Percentiles rank a stretch among this genome's conserved stretches.
Evolutionary conservation across 306 rosid genomes (phyloP).

Genomic region (Quercus ilex): DNA sequence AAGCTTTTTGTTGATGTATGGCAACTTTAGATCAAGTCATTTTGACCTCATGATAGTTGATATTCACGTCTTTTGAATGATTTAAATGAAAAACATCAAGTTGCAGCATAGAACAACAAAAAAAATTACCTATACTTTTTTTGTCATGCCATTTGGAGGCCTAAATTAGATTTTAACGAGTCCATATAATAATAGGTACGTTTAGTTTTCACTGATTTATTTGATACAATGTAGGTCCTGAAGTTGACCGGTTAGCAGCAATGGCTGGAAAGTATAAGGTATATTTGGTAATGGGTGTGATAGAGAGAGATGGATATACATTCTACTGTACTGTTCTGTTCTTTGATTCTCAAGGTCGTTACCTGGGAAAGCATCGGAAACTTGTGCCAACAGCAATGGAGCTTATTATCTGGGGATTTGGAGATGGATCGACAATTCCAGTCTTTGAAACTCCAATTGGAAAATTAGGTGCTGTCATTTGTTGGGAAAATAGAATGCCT

Average conservation of each 20-base stretch:
- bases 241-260: conserved; percentile 83
- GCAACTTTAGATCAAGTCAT: neutral
- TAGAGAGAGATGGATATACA: conserved; percentile 93
- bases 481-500: conserved; percentile 96
- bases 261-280: conserved; percentile 87
- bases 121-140: neutral
- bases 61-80: neutral
- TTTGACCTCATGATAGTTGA: no score
- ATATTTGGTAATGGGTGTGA: conserved; percentile 82
- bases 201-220: neutral
- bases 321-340: conserved; percentile 74
- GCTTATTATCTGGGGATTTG: conserved; percentile 86
- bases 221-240: conserved; percentile 57
- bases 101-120: neutral
- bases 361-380: conserved; percentile 89
- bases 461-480: conserved; percentile 88
- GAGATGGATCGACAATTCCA: conserved; percentile 88
- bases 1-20: neutral
- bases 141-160: neutral
- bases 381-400: conserved; percentile 83
- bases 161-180: neutral
- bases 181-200: neutral
- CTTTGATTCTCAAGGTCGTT: conserved; percentile 82
- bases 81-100: neutral
- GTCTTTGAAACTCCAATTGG: conserved; percentile 86